Evolutionary conservation across 495 filamentous ascomycete genomes (phyloP).

Genomic region (Chaetomium fimeti): DNA sequence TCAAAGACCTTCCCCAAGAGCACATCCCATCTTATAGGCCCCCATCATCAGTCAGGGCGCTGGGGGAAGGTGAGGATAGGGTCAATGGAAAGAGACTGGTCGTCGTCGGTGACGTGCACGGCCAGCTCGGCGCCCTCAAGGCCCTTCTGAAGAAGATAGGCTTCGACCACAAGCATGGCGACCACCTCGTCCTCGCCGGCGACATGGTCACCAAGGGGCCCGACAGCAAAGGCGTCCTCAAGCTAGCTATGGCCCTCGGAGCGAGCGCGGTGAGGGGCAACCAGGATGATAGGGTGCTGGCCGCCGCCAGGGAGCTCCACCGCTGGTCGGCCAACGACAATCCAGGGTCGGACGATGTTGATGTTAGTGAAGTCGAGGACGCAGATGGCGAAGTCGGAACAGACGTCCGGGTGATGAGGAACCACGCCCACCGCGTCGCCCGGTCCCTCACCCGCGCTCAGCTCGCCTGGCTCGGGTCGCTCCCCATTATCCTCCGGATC

Average conservation of each 20-base stretch:
- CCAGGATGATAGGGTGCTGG: conserved; percentile 80
- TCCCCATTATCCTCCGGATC: conserved; percentile 72
- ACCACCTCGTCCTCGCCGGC: conserved; percentile 80
- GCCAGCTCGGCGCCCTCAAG: conserved; percentile 66
- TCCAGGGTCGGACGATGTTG: conserved; percentile 21
- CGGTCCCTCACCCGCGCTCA: conserved; percentile 50
- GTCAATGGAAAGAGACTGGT: conserved; percentile 51
- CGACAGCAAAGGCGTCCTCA: conserved; percentile 74
- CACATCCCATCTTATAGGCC: conserved; percentile 32
- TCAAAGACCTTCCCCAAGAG: conserved; percentile 39
- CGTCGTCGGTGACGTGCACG: conserved; percentile 88
- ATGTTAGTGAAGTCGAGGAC: conserved; percentile 14
- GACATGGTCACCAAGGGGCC: conserved; percentile 90
- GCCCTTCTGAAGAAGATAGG: conserved; percentile 64
- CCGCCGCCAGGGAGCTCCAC: conserved; percentile 14
- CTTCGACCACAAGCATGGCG: conserved; percentile 56
- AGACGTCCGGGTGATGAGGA: conserved; percentile 25
- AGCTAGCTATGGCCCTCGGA: conserved; percentile 62
- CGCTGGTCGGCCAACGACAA: conserved; percentile 9
- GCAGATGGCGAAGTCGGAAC: conserved; percentile 27
- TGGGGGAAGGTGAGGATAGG: conserved; percentile 2
- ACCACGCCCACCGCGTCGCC: conserved; percentile 36
- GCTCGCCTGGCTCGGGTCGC: conserved; percentile 64
- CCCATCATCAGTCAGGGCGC: background rate
- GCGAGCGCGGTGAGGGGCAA: conserved; percentile 88